Evolutionary conservation across 352 stramenopile species (phyloP), one percentile per base, ranked within the genome.

Genomic region (Phytophthora syringae): DNA sequence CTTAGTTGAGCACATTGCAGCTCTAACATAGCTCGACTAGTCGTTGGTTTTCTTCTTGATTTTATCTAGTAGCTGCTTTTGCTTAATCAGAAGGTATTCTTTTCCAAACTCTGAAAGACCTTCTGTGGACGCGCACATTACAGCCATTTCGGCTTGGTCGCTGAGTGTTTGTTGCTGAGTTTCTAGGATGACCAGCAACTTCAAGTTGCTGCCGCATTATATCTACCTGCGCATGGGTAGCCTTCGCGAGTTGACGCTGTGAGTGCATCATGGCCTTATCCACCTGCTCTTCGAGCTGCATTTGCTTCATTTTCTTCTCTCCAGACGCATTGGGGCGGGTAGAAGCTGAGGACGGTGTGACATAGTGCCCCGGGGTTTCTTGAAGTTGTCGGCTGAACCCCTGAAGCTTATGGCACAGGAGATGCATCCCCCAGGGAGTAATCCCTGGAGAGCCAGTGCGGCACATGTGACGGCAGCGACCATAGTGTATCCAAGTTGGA

Each of bases 121-220:
- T 12, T 49, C 52, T 7, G 39, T 59, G 12, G 24, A 16, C 3
- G 52, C 25, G n/a, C 37, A 50, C 52, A 59, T 49, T 2, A 59
- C 9, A 4, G 36, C 6, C 52, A 50, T 28, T 2, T 40, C 52
- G 3, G 52, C 36, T 50, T 59, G 37, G 5, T 59, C 39, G 11
- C 7, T 13, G 16, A 50, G n/a, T 12, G 15, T 15, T 27, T 50
- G 13, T 10, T 50, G 52, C 22, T 57, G 50, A 27, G 5, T 36
- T 12, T 20, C 50, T 7, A 57, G 16, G 2, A 48, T 25, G 15
- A 9, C 22, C 12, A 57, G 27, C 16, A 30, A 59, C 37, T 21
- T 50, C 25, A 25, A 59, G 52, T 42, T 59, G 52, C 37, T 59
- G 10, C 18, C 40, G 13, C 52, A 59, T 37, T 12, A 59, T 50